Base-by-base conservation (phyloP, 225 moss, liverwort and hornwort species). In the Physcomitrellopsis africana region DNA sequence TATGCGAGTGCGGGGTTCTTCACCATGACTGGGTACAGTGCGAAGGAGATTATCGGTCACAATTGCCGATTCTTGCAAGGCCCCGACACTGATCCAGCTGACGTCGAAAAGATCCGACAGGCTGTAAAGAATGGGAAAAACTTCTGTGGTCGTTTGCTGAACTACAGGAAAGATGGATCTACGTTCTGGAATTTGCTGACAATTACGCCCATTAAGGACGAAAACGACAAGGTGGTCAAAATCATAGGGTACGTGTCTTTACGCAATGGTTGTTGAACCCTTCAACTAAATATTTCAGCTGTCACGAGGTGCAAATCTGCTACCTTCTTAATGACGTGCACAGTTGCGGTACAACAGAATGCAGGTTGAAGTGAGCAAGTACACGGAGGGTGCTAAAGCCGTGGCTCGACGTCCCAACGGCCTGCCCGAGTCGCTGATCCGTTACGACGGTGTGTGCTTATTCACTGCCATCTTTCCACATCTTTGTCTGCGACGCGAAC, bases 281-380 rank as follows among this genome's bases (percentile, higher is more conserved):
- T 37, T 4, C 32, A 7, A 7, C 32, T 2, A 37, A 37, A 37
- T 37, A 4, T 37, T 37, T 37, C 32, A 37, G 32, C 32, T 2
- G 7, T 2, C 32, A 37, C 32, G 11, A 49, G 48, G 48, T 13
- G 0, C 15, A 15, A 13, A 49, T 49, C 15, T 49, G 12, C 11
- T 49, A 5, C 12, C 15, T 13, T 1, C 48, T 3, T 49, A 49
- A 11, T 49, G 48, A 49, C 12, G 11, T 49, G 48, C 48, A 49
- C 11, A 13, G 12, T 49, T 49, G 48, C 12, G 15, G 12, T 11
- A 51, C 19, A 77, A 74, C 90, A 96, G 93, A 86, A 97, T 97
- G 96, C 96, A 97, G 90, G 96, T 97, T 81, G 96, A 97, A 78
- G 96, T 97, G 76, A 97, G 96, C 89, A 97, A 97, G 83, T 87